Conservation (phyloP, 179 eudicot species). For the Nepenthes alata region DNA sequence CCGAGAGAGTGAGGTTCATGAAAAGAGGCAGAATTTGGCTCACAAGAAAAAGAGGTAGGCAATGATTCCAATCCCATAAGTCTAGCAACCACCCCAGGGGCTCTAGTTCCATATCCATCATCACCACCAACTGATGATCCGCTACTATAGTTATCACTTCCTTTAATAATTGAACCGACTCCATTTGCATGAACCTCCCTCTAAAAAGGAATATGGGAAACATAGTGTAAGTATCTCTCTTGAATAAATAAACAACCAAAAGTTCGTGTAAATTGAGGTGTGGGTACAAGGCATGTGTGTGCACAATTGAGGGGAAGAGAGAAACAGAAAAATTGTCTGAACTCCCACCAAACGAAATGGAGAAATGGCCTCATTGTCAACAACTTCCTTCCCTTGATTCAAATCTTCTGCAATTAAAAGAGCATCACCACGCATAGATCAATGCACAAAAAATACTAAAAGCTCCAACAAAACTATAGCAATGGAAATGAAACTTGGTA, state of each 20-base stretch:
- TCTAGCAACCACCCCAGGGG: slow-evolving; percentile 93
- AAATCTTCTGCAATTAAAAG: slow-evolving; percentile 25
- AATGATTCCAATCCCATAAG: slow-evolving; percentile 95
- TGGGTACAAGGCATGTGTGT: background rate
- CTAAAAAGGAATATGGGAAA: slow-evolving; percentile 13
- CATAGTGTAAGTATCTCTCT: background rate
- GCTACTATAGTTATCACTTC: slow-evolving; percentile 28
- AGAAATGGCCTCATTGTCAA: slow-evolving; percentile 23
- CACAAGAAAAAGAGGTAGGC: slow-evolving; percentile 49
- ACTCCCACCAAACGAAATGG: slow-evolving; percentile 37
- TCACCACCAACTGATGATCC: slow-evolving; percentile 36
- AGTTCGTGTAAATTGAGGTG: background rate
- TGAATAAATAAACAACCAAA: background rate
- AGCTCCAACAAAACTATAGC: background rate
- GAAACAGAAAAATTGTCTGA: slow-evolving; percentile 1
- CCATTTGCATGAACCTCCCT: slow-evolving; percentile 40
- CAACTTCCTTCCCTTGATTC: slow-evolving; percentile 41
- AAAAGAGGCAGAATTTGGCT: slow-evolving; percentile 33
- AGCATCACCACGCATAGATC: background rate
- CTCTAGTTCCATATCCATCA: slow-evolving; percentile 48
- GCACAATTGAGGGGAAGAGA: background rate
- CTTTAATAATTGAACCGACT: slow-evolving; percentile 23
- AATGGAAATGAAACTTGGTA: background rate
- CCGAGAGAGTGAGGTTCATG: slow-evolving; percentile 32
- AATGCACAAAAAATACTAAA: background rate